Evolutionary conservation across 176 grass and related monocot genomes (phyloP), one percentile per base, ranked within the genome.

Genomic region (Pontederia crassipes): DNA sequence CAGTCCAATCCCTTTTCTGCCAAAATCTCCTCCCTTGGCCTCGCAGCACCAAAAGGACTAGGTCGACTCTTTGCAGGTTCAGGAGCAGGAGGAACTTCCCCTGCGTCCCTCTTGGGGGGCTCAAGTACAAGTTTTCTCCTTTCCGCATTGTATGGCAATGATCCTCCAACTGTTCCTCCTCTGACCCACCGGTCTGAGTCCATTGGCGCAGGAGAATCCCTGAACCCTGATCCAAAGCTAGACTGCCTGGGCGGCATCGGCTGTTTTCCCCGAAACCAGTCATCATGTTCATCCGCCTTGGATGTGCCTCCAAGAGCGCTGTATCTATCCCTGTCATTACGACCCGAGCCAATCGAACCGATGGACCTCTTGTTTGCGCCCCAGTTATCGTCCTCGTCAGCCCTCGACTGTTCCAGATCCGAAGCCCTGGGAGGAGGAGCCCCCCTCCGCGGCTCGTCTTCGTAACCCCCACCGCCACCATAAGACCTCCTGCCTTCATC

Each of bases 361-460:
- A 78, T 77, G 8, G 81, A 72, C 70, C 65, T 98, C 79, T 99
- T 99, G 10, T 48, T 54, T 13, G 17, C 50, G 2, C 58, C 81
- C 94, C 94, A 99, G 68, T 93, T 83, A 17, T 89, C 94, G 0
- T 11, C 79, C 74, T 89, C 79, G 70, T 99, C 94, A 13, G 94
- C 94, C n/a, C 88, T 73, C 40, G 93, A 74, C 94, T 93, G 53
- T 68, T 98, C 88, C 49, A 88, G 81, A 82, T 99, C 94, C 67
- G 85, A 68, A 15, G 8, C 56, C 75, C 86, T 87, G 17, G 49
- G 54, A 45, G 66, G 64, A 2, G 81, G 61, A 14, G 53, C 50
- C 20, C 81, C 71, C 2, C 61, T 77, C 49, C 69, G 87, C 52
- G 59, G 68, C 0, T 93, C 88, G 60, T 89, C 85, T n/a, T 95